Percentiles rank a stretch among this genome's conserved stretches.
Conservation (phyloP, 768 basidiomycete species). For the Pisolithus tinctorius region DNA sequence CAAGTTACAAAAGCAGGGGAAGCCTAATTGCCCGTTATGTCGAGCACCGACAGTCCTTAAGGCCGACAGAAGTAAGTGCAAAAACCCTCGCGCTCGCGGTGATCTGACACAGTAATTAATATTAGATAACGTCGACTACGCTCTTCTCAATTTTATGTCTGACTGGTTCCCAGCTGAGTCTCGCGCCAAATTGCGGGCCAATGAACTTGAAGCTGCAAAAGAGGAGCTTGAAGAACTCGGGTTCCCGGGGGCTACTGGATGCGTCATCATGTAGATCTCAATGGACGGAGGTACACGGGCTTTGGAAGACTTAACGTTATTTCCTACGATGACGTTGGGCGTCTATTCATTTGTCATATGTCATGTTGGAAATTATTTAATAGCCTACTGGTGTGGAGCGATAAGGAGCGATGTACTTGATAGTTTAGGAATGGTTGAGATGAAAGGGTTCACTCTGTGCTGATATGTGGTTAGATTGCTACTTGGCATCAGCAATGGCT, state of each 20-base stretch:
- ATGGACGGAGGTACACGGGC: background rate
- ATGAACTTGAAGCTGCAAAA: slow-evolving; percentile 64
- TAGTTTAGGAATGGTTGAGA: background rate
- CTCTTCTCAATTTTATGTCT: slow-evolving; percentile 77
- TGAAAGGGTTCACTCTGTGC: background rate
- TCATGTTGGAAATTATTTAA: too few relatives aligned
- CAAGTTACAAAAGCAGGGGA: slow-evolving; percentile 83
- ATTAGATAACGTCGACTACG: slow-evolving; percentile 73
- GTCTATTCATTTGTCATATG: too few relatives aligned
- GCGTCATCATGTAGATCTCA: slow-evolving; percentile 34
- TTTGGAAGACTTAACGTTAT: background rate
- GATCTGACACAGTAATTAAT: background rate
- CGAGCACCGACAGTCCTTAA: slow-evolving; percentile 67
- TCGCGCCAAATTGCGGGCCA: slow-evolving; percentile 62
- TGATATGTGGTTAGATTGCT: slow-evolving; percentile 3
- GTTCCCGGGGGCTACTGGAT: slow-evolving; percentile 29
- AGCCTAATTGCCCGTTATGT: slow-evolving; percentile 79
- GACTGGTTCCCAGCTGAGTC: slow-evolving; percentile 90
- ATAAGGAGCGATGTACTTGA: too few relatives aligned
- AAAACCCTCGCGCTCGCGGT: background rate
- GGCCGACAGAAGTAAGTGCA: slow-evolving; percentile 68
- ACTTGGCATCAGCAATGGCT: slow-evolving; percentile 27
- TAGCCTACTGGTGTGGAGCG: too few relatives aligned
- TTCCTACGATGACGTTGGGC: background rate
- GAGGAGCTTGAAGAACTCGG: slow-evolving; percentile 69